Evolutionary conservation across 2,329 filamentous ascomycete species (phyloP), one percentile per base, ranked within the genome.

Genomic region (Stemphylium beticola): DNA sequence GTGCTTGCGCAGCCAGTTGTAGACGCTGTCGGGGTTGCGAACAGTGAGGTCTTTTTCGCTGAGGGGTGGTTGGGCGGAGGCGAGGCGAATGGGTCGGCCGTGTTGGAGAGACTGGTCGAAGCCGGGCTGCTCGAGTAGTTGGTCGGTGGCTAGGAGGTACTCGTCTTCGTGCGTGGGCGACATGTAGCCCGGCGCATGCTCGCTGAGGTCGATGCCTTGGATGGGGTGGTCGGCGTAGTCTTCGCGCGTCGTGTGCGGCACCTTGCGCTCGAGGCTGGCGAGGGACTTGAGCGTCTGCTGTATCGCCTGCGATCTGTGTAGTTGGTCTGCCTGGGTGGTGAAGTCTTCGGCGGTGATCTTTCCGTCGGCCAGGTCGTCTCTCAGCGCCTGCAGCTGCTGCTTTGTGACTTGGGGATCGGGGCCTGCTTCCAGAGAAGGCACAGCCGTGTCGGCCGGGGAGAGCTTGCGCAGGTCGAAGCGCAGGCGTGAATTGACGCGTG

Each of bases 1-100:
- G 75, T 96, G 84, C 71, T 91, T 87, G 59, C 91, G 85, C 11
- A 99, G 84, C 95, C 95, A 99, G 75, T 96, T 97, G 78, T 96
- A 96, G 3, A 96, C 93, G 55, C 91, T 96, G 37, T 92, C 90
- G 0, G 93, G 92, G 73, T 98, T 98, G 46, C 85, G 85, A 20
- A 92, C 76, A 50, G 86, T 82, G 38, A 81, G 74, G 47, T 85
- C 79, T 53, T 81, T 77, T 68, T 79, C 77, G 52, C 73, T 71
- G 53, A 80, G 71, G 36, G 74, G 77, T 52, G 70, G 64, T 58
- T 72, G 74, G 62, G 67, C 76, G 65, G 76, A 79, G 37, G 71
- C 53, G 53, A 66, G 67, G 75, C 68, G 64, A 72, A 70, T 64
- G 56, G 76, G 75, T 60, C 79, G 66, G 44, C 69, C 71, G 34